Conservation (phyloP, 176 grass and related monocot species). For the Oryza glaberrima region DNA sequence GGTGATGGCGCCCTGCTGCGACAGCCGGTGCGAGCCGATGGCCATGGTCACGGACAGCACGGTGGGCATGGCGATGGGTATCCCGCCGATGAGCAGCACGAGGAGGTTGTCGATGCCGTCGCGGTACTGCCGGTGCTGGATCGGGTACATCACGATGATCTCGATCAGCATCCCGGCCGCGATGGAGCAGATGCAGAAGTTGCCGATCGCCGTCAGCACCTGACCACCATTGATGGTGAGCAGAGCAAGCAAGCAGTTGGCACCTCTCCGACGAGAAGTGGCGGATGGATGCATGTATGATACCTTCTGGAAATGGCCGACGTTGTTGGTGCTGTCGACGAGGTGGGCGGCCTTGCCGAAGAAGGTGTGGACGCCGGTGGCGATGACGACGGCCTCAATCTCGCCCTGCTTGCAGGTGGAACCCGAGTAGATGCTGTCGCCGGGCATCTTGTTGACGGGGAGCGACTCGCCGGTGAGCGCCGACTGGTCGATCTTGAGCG, state of each 20-base stretch:
- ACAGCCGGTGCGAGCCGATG: slow-evolving; percentile 76
- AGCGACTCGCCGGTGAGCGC: slow-evolving; percentile 86
- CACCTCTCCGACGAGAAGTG: neutral
- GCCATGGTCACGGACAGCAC: slow-evolving; percentile 92
- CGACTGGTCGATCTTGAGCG: slow-evolving; percentile 92
- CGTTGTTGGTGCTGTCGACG: slow-evolving; percentile 90
- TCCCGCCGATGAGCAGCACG: slow-evolving; percentile 85
- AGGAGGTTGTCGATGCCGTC: slow-evolving; percentile 92
- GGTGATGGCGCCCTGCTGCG: slow-evolving; percentile 83
- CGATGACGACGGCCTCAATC: slow-evolving; percentile 81
- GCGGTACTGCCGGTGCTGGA: slow-evolving; percentile 64
- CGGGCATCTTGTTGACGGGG: slow-evolving; percentile 66
- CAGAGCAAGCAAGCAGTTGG: neutral
- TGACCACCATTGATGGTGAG: neutral
- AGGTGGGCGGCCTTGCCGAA: slow-evolving; percentile 97
- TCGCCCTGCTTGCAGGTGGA: slow-evolving; percentile 98
- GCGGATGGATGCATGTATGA: neutral
- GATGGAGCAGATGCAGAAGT: slow-evolving; percentile 90
- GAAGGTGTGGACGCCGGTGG: slow-evolving; percentile 89
- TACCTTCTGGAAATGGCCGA: slow-evolving; percentile 90
- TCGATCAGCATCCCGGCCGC: slow-evolving; percentile 56
- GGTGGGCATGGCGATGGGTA: slow-evolving; percentile 93
- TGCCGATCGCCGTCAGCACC: slow-evolving; percentile 73
- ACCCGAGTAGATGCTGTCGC: slow-evolving; percentile 74
- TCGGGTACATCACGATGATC: slow-evolving; percentile 76